Evolutionary conservation across 352 stramenopile genomes (phyloP), one percentile per base, ranked within the genome.

Genomic region (Pythium myriotylum): DNA sequence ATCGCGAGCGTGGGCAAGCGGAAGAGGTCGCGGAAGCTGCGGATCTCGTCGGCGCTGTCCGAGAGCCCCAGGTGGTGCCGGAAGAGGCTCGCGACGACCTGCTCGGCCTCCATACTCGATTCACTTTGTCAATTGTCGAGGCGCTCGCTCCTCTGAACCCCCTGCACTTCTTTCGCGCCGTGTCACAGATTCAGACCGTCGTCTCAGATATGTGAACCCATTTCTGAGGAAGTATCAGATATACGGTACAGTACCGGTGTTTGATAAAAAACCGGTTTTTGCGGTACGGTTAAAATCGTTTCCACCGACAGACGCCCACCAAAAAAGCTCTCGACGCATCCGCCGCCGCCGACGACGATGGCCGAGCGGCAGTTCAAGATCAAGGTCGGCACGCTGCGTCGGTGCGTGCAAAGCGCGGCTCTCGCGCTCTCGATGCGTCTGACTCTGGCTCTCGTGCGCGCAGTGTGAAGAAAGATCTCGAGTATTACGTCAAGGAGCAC

Each of bases 401-500:
- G 84, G 78, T 89, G 43, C 33, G 8, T 54, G n/a, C 27, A 22
- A 19, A 24, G 9, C 26, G 5, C 22, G 19, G n/a, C 2, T 41
- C 14, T 51, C 6, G n/a, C 53, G 2, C 40, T 37, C 35, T n/a
- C 7, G 8, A 24, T 12, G 10, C 51, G 39, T 49, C 8, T 37
- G 3, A 32, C 51, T 26, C 51, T 27, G 4, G 41, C 42, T 0
- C 9, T 12, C 24, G 23, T 26, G 4, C 39, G 6, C 20, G 19
- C 47, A 91, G 83, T 35, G 67, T 92, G 54, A 93, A 91, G 72
- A 93, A 93, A 59, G 84, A 93, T 54, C 66, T 93, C 17, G 81
- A 86, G 66, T 93, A 89, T 59, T 93, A 93, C 68, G 75, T 62
- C 40, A 88, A 93, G 61, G 84, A 93, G 65, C 79, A 86, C 67